A percentile compares a stretch with the other conserved stretches of the same genome.
Evolutionary conservation across 75 land plant species (phyloP).

Genomic region (Adiantum capillusveneris): DNA sequence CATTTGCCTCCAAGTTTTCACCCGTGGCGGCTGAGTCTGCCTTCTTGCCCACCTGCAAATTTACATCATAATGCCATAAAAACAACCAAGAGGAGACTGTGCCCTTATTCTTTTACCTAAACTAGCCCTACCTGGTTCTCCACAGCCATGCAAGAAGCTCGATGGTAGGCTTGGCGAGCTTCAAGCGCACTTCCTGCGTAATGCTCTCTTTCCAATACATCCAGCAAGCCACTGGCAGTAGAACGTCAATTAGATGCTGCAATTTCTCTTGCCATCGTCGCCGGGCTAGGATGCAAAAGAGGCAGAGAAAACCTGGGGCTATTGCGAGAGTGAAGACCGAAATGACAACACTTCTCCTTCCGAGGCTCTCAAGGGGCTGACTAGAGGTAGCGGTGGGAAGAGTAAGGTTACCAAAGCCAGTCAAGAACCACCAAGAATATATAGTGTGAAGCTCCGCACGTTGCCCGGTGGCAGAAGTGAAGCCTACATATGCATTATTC

Average conservation of each 20-base stretch:
- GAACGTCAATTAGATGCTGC: neutral
- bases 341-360: neutral
- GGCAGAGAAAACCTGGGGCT: neutral
- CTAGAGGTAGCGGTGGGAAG: neutral
- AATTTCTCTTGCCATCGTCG: neutral
- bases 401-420: neutral
- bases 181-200: neutral
- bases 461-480: neutral
- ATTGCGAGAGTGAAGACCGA: neutral
- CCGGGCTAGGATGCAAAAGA: neutral
- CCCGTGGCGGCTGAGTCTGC: too few species aligned
- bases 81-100: too few species aligned
- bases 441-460: neutral
- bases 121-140: neutral
- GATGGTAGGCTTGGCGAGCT: neutral
- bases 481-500: neutral
- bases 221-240: slow-evolving; percentile 2
- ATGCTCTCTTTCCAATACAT: slow-evolving; percentile 1
- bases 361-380: neutral
- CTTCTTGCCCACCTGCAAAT: too few species aligned
- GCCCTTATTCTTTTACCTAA: too few species aligned
- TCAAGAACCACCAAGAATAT: neutral
- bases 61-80: too few species aligned
- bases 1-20: too few species aligned
- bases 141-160: slow-evolving; percentile 3